A percentile compares a stretch with the other conserved stretches of the same genome.
Conservation (phyloP, 2,329 filamentous ascomycete species). For the Coniella vitis region DNA sequence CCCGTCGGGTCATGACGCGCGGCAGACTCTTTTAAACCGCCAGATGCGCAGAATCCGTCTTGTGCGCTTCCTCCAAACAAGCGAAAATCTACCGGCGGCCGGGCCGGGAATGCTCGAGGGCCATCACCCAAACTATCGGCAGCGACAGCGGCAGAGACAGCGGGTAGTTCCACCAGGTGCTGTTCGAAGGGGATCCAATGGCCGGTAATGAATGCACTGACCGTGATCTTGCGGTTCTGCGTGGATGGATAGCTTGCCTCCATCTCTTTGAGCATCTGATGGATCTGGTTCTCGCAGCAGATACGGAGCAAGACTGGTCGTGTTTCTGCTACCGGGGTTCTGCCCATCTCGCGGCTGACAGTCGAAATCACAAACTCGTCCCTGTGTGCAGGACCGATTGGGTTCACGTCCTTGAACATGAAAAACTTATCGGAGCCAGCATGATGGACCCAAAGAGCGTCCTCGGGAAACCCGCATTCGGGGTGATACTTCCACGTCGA, state of each 20-base stretch:
- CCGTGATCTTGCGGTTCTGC: not conserved
- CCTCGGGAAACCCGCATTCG: constrained; percentile 26
- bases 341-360: constrained; percentile 12
- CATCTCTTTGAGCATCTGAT: constrained; percentile 2
- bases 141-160: too few species aligned
- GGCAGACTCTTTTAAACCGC: not conserved
- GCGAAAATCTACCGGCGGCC: constrained; percentile 3
- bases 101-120: not conserved
- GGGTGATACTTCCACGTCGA: constrained; percentile 9
- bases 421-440: constrained; percentile 15
- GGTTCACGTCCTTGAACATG: constrained; percentile 26
- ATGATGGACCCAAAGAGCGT: constrained; percentile 20
- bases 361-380: constrained; percentile 26
- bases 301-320: constrained; percentile 11
- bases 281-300: constrained; percentile 3
- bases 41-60: not conserved
- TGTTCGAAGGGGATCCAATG: not conserved
- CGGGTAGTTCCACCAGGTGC: not conserved
- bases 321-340: constrained; percentile 1
- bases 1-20: not conserved
- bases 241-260: not conserved
- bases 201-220: constrained; percentile 4
- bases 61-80: not conserved
- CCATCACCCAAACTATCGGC: not conserved
- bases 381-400: constrained; percentile 15